Conservation (phyloP, 2,329 filamentous ascomycete genomes). For the Dactylellina haptotyla region DNA sequence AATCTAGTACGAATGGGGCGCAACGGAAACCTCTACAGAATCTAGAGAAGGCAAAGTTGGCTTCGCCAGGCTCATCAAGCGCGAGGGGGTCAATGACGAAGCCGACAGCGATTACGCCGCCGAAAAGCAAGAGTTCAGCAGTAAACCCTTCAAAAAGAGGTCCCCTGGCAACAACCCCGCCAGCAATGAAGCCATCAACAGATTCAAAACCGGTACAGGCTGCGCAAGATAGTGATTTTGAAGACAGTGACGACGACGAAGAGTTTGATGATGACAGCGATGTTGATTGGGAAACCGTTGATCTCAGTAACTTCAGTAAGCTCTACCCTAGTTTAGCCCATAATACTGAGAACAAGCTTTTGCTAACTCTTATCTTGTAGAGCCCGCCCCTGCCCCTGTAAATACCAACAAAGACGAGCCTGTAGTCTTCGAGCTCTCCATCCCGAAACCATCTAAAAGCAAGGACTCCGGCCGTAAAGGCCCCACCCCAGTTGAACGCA, state of each 20-base stretch:
- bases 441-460: background rate
- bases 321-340: slow-evolving; percentile 56
- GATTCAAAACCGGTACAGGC: background rate
- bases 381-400: background rate
- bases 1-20: background rate
- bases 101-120: no score
- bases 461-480: slow-evolving; percentile 62
- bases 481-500: slow-evolving; percentile 69
- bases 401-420: slow-evolving; percentile 14
- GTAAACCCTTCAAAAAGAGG: no score
- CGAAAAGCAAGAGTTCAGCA: no score
- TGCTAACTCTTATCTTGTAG: slow-evolving; percentile 20
- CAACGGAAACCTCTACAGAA: background rate
- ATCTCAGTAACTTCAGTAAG: slow-evolving; percentile 61
- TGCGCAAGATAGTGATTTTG: slow-evolving; percentile 20
- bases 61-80: no score
- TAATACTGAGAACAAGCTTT: slow-evolving; percentile 45
- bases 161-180: no score
- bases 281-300: slow-evolving; percentile 73
- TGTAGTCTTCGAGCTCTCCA: slow-evolving; percentile 26
- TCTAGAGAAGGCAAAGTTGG: background rate
- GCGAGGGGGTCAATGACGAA: no score
- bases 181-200: background rate
- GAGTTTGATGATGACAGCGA: slow-evolving; percentile 65
- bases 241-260: slow-evolving; percentile 57